phyloP scores from a whole-genome alignment of 371 early-diverging fungal genomes.

The Actinomortierella wolfii region DNA sequence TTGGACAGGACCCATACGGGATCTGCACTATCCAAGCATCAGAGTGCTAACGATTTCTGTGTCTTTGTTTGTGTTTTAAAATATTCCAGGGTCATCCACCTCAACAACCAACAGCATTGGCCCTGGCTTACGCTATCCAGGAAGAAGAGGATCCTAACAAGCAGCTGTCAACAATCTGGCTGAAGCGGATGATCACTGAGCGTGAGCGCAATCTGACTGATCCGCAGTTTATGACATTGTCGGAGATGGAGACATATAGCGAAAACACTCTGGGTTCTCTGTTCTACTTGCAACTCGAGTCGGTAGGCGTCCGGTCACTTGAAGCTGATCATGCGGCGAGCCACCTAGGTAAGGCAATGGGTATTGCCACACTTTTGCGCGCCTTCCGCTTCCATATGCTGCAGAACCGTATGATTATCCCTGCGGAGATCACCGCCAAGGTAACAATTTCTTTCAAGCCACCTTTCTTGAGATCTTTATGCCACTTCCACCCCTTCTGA shows the following conservation, averaged over 20 bases:
- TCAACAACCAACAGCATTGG: constrained; percentile 71
- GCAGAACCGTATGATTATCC: constrained; percentile 68
- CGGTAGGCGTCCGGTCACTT: constrained; percentile 78
- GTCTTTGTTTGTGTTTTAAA: constrained; percentile 1
- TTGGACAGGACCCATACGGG: background rate
- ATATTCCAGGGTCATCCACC: constrained; percentile 64
- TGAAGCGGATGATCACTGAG: constrained; percentile 46
- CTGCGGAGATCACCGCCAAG: constrained; percentile 79
- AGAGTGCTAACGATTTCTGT: background rate
- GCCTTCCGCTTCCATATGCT: constrained; percentile 72
- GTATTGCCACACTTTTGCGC: constrained; percentile 76
- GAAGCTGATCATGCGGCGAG: constrained; percentile 91
- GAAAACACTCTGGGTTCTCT: constrained; percentile 87
- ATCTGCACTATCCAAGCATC: background rate
- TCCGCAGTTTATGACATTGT: constrained; percentile 71
- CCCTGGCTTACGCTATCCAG: constrained; percentile 68
- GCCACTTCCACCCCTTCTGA: no score
- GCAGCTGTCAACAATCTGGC: constrained; percentile 37
- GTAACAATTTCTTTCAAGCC: constrained; percentile 49
- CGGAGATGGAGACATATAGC: constrained; percentile 84
- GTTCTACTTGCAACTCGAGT: constrained; percentile 88
- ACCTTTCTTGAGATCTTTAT: no score
- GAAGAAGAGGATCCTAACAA: constrained; percentile 46
- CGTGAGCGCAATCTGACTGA: constrained; percentile 70
- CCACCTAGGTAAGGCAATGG: constrained; percentile 89